These are phyloP conservation scores for Eucalyptus curtisii DNA, from an alignment of 345 rosid genomes.

Conservation along the genomic window DNA sequence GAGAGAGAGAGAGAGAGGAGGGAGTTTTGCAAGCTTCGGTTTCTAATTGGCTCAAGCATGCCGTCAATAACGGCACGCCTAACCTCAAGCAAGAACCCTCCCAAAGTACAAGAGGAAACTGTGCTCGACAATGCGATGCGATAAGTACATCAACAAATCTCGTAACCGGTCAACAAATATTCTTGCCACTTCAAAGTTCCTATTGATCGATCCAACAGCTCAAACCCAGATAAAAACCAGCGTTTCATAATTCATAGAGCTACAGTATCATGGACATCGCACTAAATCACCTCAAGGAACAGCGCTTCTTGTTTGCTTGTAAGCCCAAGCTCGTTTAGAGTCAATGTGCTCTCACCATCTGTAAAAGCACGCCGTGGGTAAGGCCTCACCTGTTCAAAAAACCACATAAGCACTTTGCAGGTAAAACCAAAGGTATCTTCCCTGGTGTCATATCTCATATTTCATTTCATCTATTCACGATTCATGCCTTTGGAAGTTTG, in stretches of 20 bases:
- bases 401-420: neutral
- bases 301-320: conserved; percentile 94
- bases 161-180: neutral
- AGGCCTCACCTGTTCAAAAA: conserved; percentile 81
- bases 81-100: neutral
- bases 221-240: neutral
- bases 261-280: neutral
- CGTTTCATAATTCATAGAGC: neutral
- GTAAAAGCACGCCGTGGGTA: conserved; percentile 92
- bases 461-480: neutral
- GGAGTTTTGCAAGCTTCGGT: neutral
- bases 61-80: neutral
- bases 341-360: conserved; percentile 50
- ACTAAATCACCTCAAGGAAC: conserved; percentile 77
- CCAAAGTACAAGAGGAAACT: neutral
- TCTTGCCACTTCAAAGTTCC: neutral
- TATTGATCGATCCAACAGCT: neutral
- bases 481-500: neutral
- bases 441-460: neutral
- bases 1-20: neutral
- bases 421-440: neutral
- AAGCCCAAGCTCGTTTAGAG: conserved; percentile 80
- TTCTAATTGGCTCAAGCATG: neutral
- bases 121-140: neutral
- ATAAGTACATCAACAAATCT: neutral